Percentiles rank a stretch among this genome's conserved stretches.
These are phyloP conservation scores for Phytopythium oedochilum DNA, from an alignment of 352 stramenopile species.

Conservation along the genomic window DNA sequence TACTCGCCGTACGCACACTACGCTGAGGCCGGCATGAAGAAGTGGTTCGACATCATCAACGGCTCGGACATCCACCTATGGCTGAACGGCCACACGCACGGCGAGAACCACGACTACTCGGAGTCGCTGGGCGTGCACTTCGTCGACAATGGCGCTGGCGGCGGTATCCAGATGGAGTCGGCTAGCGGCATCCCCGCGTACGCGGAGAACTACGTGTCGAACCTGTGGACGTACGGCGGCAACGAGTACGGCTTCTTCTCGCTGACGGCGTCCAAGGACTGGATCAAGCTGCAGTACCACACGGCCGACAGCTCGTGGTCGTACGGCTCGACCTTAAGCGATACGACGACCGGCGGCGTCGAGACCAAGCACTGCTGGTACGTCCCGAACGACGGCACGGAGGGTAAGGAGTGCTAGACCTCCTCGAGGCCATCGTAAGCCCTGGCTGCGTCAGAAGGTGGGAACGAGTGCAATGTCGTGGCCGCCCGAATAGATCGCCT, in stretches of 20 bases:
- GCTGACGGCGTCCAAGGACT: conserved; percentile 47
- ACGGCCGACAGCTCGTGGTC: conserved; percentile 53
- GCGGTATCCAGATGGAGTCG: conserved; percentile 70
- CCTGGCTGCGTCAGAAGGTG: not conserved
- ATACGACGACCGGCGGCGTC: conserved; percentile 35
- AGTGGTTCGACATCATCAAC: conserved; percentile 47
- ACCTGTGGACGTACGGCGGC: conserved; percentile 55
- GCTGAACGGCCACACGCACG: conserved; percentile 61
- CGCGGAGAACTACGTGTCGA: conserved; percentile 37
- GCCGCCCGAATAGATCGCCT: too few species aligned
- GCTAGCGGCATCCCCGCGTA: conserved; percentile 54
- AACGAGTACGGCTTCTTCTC: conserved; percentile 71
- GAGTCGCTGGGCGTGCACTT: conserved; percentile 56
- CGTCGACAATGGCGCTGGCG: conserved; percentile 68
- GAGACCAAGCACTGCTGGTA: conserved; percentile 69
- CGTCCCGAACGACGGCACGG: conserved; percentile 37
- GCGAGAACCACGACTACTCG: conserved; percentile 60
- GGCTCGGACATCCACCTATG: conserved; percentile 31
- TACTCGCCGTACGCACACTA: conserved; percentile 60
- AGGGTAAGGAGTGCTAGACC: conserved; percentile 24
- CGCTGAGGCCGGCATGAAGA: conserved; percentile 21
- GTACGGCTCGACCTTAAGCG: conserved; percentile 37
- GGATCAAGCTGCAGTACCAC: conserved; percentile 64
- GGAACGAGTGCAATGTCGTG: too few species aligned
- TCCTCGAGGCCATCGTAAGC: not conserved